Percentiles rank a stretch among this genome's conserved stretches.
phyloP scores from a whole-genome alignment of 2,329 filamentous ascomycete species.

The Aspergillus cejpii region DNA sequence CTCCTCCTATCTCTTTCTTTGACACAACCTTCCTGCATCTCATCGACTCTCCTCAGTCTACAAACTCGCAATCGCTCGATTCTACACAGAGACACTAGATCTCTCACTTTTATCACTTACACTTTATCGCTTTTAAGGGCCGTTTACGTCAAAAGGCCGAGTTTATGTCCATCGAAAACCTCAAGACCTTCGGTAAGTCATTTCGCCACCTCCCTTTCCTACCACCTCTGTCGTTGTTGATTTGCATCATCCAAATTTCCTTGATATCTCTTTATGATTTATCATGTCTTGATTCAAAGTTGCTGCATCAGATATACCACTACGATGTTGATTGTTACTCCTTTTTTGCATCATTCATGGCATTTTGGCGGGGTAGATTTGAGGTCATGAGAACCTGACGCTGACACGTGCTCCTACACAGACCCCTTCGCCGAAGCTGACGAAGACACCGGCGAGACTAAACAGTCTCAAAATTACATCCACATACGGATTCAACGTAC shows the following conservation, averaged over 20 bases:
- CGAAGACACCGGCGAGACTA: constrained; percentile 94
- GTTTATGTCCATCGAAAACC: constrained; percentile 99
- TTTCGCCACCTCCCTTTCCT: constrained; percentile 24
- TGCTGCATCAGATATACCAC: not conserved
- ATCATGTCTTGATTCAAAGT: not conserved
- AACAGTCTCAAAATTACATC: constrained; percentile 95
- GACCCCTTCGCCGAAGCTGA: constrained; percentile 99
- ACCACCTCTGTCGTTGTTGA: constrained; percentile 7
- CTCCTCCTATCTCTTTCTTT: constrained; percentile 25
- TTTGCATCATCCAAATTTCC: not conserved
- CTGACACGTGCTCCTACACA: constrained; percentile 42
- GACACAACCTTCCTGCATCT: constrained; percentile 9
- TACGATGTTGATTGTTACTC: not conserved
- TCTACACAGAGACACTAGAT: constrained; percentile 28
- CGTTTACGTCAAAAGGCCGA: constrained; percentile 60
- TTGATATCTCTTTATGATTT: not conserved
- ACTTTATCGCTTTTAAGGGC: constrained; percentile 37
- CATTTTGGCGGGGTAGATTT: constrained; percentile 35
- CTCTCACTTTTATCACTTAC: constrained; percentile 27
- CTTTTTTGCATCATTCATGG: constrained; percentile 7
- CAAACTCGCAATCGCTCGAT: constrained; percentile 19
- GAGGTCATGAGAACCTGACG: constrained; percentile 22
- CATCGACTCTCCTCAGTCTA: not conserved
- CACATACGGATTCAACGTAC: constrained; percentile 99
- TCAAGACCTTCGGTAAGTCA: constrained; percentile 83